phyloP scores from a whole-genome alignment of 768 basidiomycete species.

The Dentipellis sp. region DNA sequence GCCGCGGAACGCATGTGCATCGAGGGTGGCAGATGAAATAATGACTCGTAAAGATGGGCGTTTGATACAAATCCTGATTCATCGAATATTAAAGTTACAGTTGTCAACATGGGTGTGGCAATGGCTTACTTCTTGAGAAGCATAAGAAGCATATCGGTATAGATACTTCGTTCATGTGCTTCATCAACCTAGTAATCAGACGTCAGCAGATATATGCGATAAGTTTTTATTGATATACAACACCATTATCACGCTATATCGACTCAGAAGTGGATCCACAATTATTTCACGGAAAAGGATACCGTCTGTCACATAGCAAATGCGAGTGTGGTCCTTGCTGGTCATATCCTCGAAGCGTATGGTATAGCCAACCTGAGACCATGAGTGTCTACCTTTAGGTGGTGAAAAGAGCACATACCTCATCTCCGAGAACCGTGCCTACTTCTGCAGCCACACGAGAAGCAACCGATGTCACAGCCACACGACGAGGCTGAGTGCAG shows the following conservation, averaged over 20 bases:
- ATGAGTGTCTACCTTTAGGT: slow-evolving; percentile 91
- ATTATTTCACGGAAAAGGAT: slow-evolving; percentile 95
- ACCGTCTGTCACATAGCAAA: slow-evolving; percentile 96
- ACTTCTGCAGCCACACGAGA: slow-evolving; percentile 88
- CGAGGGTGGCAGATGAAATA: slow-evolving; percentile 94
- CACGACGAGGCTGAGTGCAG: slow-evolving; percentile 88
- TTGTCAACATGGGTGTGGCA: slow-evolving; percentile 6
- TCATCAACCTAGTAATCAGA: slow-evolving; percentile 70
- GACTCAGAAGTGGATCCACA: slow-evolving; percentile 83
- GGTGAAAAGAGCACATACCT: slow-evolving; percentile 38
- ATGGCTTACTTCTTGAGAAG: slow-evolving; percentile 77
- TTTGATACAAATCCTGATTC: slow-evolving; percentile 76
- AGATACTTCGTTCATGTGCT: slow-evolving; percentile 93
- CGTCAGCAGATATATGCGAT: neutral
- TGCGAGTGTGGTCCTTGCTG: slow-evolving; percentile 73
- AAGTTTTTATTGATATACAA: slow-evolving; percentile 12
- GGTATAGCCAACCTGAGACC: slow-evolving; percentile 88
- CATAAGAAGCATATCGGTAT: slow-evolving; percentile 89
- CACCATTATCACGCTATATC: slow-evolving; percentile 95
- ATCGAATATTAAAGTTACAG: slow-evolving; percentile 1
- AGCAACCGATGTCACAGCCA: slow-evolving; percentile 94
- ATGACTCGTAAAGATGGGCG: slow-evolving; percentile 84
- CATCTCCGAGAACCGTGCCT: slow-evolving; percentile 80
- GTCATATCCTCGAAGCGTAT: slow-evolving; percentile 96
- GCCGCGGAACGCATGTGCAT: slow-evolving; percentile 80